phyloP scores from a whole-genome alignment of 371 early-diverging fungal species.

The Rhizopus sp. region DNA sequence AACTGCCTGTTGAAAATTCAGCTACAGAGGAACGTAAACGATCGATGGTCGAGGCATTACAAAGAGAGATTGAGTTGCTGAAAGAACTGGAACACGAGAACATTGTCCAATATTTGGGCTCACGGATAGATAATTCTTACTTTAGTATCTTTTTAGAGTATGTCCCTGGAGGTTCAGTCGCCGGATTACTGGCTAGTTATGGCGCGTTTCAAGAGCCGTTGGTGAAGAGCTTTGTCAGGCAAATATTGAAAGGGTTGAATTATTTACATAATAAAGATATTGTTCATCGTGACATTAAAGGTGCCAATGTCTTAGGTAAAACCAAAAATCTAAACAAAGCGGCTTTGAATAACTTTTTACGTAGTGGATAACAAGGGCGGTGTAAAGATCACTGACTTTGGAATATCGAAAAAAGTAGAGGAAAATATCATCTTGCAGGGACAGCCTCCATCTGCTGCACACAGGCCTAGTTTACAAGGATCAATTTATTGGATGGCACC shows the following conservation, averaged over 20 bases:
- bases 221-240: slow-evolving; percentile 83
- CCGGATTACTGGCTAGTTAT: slow-evolving; percentile 79
- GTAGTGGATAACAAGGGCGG: slow-evolving; percentile 86
- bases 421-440: slow-evolving; percentile 41
- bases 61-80: slow-evolving; percentile 88
- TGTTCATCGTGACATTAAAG: slow-evolving; percentile 98
- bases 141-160: slow-evolving; percentile 98
- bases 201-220: slow-evolving; percentile 88
- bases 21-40: slow-evolving; percentile 68
- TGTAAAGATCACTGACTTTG: slow-evolving; percentile 99
- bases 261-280: slow-evolving; percentile 96
- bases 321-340: background rate
- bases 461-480: slow-evolving; percentile 84
- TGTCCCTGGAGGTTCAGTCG: slow-evolving; percentile 96
- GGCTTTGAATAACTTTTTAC: slow-evolving; percentile 5
- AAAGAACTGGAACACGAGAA: slow-evolving; percentile 90
- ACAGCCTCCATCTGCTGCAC: slow-evolving; percentile 23
- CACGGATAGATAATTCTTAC: slow-evolving; percentile 75
- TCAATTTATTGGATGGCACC: slow-evolving; percentile 92
- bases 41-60: slow-evolving; percentile 80
- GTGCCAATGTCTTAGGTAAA: slow-evolving; percentile 85
- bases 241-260: slow-evolving; percentile 90
- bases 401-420: slow-evolving; percentile 94
- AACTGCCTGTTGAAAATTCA: slow-evolving; percentile 73
- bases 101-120: slow-evolving; percentile 93